phyloP scores from a whole-genome alignment of 441 rosid genomes.

The Viola pubescens region DNA sequence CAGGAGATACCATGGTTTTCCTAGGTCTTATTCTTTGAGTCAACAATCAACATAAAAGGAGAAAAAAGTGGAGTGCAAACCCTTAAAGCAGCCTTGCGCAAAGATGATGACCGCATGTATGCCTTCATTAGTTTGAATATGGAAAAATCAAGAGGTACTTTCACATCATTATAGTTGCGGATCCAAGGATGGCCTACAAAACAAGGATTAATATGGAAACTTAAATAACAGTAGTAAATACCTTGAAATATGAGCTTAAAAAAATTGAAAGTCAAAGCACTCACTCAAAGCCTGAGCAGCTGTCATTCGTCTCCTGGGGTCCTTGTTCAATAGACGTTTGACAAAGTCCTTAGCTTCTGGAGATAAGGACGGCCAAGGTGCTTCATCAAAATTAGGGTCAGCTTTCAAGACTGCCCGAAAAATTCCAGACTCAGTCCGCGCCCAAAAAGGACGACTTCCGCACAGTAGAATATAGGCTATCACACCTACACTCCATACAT shows the following conservation, averaged over 20 bases:
- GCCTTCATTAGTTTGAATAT: constrained; percentile 68
- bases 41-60: not conserved
- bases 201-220: constrained; percentile 7
- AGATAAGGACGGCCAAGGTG: constrained; percentile 85
- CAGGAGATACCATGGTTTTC: not conserved
- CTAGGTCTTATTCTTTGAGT: not conserved
- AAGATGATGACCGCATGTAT: constrained; percentile 71
- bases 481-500: constrained; percentile 97
- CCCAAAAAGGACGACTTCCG: constrained; percentile 98
- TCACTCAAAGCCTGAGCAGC: constrained; percentile 91
- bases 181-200: constrained; percentile 95
- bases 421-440: constrained; percentile 90
- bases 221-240: constrained; percentile 5
- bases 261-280: constrained; percentile 27
- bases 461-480: constrained; percentile 86
- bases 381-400: constrained; percentile 75
- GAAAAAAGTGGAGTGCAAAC: constrained; percentile 30
- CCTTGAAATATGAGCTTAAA: not conserved
- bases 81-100: constrained; percentile 89
- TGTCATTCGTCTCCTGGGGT: constrained; percentile 78
- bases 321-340: constrained; percentile 65
- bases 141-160: constrained; percentile 70
- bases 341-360: constrained; percentile 87
- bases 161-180: constrained; percentile 35
- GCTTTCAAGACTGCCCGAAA: constrained; percentile 86